phyloP scores from a whole-genome alignment of 2,329 filamentous ascomycete species.

The Colletotrichum incanum region DNA sequence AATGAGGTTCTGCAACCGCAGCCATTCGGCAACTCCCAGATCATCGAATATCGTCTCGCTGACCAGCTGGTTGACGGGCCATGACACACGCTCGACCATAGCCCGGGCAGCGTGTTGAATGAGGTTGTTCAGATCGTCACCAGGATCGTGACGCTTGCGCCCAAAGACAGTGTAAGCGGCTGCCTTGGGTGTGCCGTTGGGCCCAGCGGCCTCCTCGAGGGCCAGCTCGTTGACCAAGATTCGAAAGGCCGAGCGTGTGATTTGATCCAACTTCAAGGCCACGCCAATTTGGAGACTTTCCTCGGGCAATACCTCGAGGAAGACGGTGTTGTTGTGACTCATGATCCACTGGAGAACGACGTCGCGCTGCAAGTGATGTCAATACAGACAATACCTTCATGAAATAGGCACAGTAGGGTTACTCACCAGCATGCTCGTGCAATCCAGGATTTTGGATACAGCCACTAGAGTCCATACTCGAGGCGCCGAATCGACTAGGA shows the following conservation, averaged over 20 bases:
- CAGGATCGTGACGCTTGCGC: constrained; percentile 62
- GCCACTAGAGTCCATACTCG: constrained; percentile 78
- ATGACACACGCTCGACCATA: constrained; percentile 64
- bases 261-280: constrained; percentile 58
- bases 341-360: constrained; percentile 73
- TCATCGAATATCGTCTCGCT: constrained; percentile 53
- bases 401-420: not conserved
- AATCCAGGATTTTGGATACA: constrained; percentile 73
- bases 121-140: constrained; percentile 69
- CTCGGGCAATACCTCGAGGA: constrained; percentile 77
- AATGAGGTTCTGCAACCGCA: constrained; percentile 48
- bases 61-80: constrained; percentile 50
- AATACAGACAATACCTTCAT: constrained; percentile 48
- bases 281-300: constrained; percentile 72
- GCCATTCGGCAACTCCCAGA: constrained; percentile 54
- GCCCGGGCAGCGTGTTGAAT: constrained; percentile 72
- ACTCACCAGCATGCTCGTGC: constrained; percentile 55
- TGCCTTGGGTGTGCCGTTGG: constrained; percentile 37
- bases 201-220: constrained; percentile 56
- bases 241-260: constrained; percentile 67
- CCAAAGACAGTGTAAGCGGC: constrained; percentile 58
- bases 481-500: constrained; percentile 74
- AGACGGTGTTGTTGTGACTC: constrained; percentile 66
- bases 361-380: constrained; percentile 54
- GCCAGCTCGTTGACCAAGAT: constrained; percentile 77